These are phyloP conservation scores for Xylaria scruposa DNA, from an alignment of 495 filamentous ascomycete genomes.

Conservation along the genomic window DNA sequence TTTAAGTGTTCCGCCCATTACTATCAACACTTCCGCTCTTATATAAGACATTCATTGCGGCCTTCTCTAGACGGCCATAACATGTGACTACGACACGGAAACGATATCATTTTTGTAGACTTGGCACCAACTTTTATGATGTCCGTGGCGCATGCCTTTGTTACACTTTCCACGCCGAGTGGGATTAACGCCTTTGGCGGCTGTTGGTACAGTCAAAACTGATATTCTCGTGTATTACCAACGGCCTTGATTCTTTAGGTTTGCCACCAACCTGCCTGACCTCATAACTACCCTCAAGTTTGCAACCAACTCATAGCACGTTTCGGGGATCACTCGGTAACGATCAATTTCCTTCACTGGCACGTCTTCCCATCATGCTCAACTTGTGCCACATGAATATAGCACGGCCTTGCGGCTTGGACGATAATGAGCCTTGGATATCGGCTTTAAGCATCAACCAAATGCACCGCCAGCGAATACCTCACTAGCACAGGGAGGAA, in stretches of 20 bases:
- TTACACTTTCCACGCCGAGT: background rate
- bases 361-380: background rate
- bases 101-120: constrained; percentile 1
- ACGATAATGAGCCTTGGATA: background rate
- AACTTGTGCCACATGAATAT: background rate
- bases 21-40: background rate
- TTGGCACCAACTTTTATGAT: constrained; percentile 6
- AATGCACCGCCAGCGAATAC: constrained; percentile 15
- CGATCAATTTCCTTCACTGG: background rate
- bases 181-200: background rate
- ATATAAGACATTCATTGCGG: background rate
- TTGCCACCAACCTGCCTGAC: constrained; percentile 2
- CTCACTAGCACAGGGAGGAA: constrained; percentile 13
- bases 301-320: background rate
- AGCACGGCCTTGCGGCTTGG: constrained; percentile 11
- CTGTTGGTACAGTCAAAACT: constrained; percentile 1
- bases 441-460: constrained; percentile 12
- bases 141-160: constrained; percentile 13
- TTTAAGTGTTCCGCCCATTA: background rate
- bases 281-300: background rate
- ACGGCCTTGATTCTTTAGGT: background rate
- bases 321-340: background rate
- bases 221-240: background rate
- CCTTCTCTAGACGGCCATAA: background rate
- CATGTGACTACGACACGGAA: constrained; percentile 6